These are phyloP conservation scores for Geotrichum klebahnii DNA, from an alignment of 1,139 yeast species.

Conservation along the genomic window DNA sequence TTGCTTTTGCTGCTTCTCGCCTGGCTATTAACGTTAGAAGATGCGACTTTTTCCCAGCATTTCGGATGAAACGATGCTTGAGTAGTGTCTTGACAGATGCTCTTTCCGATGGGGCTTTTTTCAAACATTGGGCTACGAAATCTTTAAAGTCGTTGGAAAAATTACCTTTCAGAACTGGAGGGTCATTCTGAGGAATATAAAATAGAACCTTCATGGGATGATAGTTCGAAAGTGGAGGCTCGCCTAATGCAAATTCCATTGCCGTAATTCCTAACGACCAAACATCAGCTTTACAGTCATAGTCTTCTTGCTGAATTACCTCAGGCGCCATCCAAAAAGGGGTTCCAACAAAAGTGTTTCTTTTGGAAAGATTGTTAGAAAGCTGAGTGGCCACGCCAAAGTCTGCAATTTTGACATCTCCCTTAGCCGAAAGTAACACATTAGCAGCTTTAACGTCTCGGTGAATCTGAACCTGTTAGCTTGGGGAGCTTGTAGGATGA, in stretches of 20 bases:
- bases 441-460: slow-evolving; percentile 86
- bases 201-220: slow-evolving; percentile 81
- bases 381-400: slow-evolving; percentile 93
- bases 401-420: slow-evolving; percentile 87
- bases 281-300: slow-evolving; percentile 82
- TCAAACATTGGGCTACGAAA: slow-evolving; percentile 62
- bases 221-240: slow-evolving; percentile 70
- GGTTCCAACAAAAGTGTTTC: slow-evolving; percentile 94
- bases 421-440: slow-evolving; percentile 57
- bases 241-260: slow-evolving; percentile 75
- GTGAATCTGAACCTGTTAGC: slow-evolving; percentile 49
- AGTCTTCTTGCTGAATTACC: slow-evolving; percentile 81
- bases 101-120: slow-evolving; percentile 57
- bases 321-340: slow-evolving; percentile 99
- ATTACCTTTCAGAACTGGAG: slow-evolving; percentile 50
- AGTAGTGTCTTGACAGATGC: slow-evolving; percentile 57
- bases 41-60: slow-evolving; percentile 41
- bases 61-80: slow-evolving; percentile 55
- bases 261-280: slow-evolving; percentile 96
- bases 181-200: slow-evolving; percentile 49
- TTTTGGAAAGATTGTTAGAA: slow-evolving; percentile 67
- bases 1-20: slow-evolving; percentile 24
- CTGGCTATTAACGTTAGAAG: slow-evolving; percentile 36
- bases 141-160: slow-evolving; percentile 52
- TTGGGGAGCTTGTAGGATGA: too few relatives aligned